A percentile compares a stretch with the other conserved stretches of the same genome.
Evolutionary conservation across 148 eudicot species (phyloP).

Genomic region (Rhododendron vialii): DNA sequence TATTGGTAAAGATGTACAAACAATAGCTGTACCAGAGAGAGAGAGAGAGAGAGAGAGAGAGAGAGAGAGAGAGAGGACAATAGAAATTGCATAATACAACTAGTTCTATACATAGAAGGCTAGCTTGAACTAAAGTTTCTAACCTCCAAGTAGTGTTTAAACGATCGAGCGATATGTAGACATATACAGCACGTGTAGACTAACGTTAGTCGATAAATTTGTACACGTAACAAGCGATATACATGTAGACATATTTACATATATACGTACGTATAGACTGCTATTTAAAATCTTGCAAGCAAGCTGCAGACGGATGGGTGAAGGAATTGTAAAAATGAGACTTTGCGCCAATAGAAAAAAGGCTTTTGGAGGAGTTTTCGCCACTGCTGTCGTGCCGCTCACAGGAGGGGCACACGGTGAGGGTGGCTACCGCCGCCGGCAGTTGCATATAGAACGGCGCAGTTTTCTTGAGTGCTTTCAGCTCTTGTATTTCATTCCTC

Average conservation of each 20-base stretch:
- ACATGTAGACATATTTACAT: too few relatives aligned
- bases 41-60: not conserved
- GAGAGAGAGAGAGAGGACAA: not conserved
- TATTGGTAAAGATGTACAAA: too few relatives aligned
- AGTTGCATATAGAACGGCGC: slow-evolving; percentile 15
- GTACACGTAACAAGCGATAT: not conserved
- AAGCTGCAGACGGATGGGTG: slow-evolving; percentile 21
- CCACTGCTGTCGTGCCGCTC: slow-evolving; percentile 12
- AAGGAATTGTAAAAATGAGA: slow-evolving; percentile 16
- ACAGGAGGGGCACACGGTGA: slow-evolving; percentile 42
- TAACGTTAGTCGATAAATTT: too few relatives aligned
- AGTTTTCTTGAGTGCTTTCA: not conserved
- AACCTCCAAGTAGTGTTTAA: not conserved
- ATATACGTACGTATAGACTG: not conserved
- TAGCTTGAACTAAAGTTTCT: not conserved
- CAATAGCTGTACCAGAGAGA: too few relatives aligned
- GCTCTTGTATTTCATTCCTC: slow-evolving; percentile 31
- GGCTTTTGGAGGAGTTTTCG: slow-evolving; percentile 1
- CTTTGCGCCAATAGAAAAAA: not conserved
- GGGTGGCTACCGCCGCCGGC: slow-evolving; percentile 27
- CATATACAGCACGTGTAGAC: not conserved
- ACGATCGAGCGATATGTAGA: not conserved
- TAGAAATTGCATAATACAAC: not conserved
- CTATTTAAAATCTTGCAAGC: not conserved
- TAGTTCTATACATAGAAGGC: not conserved